Evolutionary conservation across 129 eudicot species (phyloP), one percentile per base, ranked within the genome.

Genomic region (Artemisia tridentata): DNA sequence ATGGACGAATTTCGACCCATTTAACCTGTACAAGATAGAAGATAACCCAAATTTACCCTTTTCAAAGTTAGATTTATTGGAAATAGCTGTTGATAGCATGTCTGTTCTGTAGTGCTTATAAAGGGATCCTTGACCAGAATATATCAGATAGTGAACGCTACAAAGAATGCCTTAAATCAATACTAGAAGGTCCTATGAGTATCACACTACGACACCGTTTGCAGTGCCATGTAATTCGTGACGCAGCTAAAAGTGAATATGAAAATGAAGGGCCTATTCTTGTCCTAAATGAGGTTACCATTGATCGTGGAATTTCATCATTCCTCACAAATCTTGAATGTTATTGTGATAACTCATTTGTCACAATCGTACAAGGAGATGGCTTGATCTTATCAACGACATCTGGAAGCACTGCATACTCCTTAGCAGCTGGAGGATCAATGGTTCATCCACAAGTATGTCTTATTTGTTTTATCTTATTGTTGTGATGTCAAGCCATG

Each of bases 391-490:
- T 95, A 56, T 95, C 99, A 31, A 90, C 99, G 1, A 88, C 99
- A 18, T 93, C 99, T 20, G 99, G 99, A 16, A 93, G 99, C 81
- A 90, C 99, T 70, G 99, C 99, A 1, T 93, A 93, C 81, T 93
- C 99, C 59, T 83, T 90, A 52, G 99, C 99, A 10, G 97, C 99
- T 67, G 99, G 99, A 48, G 97, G 99, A 29, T 93, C 99, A 48
- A 90, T 93, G 97, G 97, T 93, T 38, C 99, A 90, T 82, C 99
- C 99, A 49, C 99, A 87, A 89, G 97, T 93, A 83, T 18, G 71
- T 78, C 19, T 23, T 38, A 38, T 38, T 38, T 38, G 45, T 38
- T 38, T 38, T 38, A 38, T 7, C 45, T 7, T 38, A 38, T 38
- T 6, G 10, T 38, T 38, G 45, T 34, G 9, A 38, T 38, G 45